Evolutionary conservation across 75 land plant genomes (phyloP).

Genomic region (Pinus taeda): DNA sequence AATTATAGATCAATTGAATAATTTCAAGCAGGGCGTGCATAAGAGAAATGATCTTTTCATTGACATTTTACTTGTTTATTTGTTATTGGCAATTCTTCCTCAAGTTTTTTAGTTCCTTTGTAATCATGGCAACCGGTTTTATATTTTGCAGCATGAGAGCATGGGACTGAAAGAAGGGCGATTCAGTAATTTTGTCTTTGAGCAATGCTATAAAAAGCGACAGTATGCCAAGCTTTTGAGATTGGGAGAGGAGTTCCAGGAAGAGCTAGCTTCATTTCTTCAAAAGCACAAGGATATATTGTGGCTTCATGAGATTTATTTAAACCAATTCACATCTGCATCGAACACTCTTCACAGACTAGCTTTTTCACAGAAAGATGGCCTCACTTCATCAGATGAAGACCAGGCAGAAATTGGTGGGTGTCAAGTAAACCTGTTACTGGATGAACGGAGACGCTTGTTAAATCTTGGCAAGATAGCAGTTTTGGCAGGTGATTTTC

Average conservation of each 20-base stretch:
- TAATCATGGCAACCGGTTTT: not conserved
- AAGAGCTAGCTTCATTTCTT: conserved; percentile 79
- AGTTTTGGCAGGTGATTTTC: conserved; percentile 72
- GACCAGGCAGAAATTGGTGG: conserved; percentile 5
- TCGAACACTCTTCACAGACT: conserved; percentile 81
- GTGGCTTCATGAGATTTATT: conserved; percentile 92
- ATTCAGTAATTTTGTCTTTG: conserved; percentile 91
- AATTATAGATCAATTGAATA: not conserved
- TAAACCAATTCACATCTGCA: conserved; percentile 71
- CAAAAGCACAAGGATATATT: conserved; percentile 65
- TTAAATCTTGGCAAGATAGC: conserved; percentile 87
- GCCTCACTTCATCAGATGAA: conserved; percentile 6
- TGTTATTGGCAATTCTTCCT: not conserved
- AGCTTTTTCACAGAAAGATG: conserved; percentile 59
- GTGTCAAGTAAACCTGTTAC: conserved; percentile 5
- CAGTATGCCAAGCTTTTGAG: conserved; percentile 81
- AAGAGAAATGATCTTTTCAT: not conserved
- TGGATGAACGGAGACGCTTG: conserved; percentile 63
- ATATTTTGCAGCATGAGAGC: conserved; percentile 71
- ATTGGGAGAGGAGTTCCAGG: conserved; percentile 95
- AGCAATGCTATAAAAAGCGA: conserved; percentile 49
- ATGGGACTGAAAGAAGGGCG: conserved; percentile 87
- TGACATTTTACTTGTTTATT: not conserved
- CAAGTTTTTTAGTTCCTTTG: not conserved
- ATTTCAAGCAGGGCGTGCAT: not conserved